Evolutionary conservation across 1,284 basidiomycete species (phyloP).

Genomic region (Xerocomus amazonicus): DNA sequence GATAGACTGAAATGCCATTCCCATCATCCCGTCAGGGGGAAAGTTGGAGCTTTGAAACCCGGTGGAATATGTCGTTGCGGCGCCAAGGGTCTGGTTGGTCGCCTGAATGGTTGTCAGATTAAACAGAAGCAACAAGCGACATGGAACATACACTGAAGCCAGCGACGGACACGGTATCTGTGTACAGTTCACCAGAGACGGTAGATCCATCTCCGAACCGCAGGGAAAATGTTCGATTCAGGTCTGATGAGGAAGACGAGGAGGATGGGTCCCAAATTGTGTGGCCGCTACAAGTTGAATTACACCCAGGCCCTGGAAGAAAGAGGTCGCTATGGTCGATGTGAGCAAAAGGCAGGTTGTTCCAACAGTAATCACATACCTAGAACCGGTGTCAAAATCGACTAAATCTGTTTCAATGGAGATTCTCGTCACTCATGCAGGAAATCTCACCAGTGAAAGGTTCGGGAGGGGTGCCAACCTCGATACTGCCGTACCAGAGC

Average conservation of each 20-base stretch:
- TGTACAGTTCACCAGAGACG: conserved; percentile 49
- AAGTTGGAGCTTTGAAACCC: conserved; percentile 5
- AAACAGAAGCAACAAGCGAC: no score
- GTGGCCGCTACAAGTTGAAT: conserved; percentile 17
- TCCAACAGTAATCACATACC: conserved; percentile 6
- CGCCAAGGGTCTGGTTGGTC: conserved; percentile 30
- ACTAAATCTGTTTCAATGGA: conserved; percentile 16
- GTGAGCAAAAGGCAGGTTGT: not conserved
- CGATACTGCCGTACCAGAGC: not conserved
- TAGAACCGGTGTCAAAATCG: conserved; percentile 37
- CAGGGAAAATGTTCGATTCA: conserved; percentile 40
- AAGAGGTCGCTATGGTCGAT: conserved; percentile 15
- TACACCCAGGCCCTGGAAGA: conserved; percentile 1
- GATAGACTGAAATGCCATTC: conserved; percentile 29
- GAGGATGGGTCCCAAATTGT: conserved; percentile 31
- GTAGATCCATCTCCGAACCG: conserved; percentile 55
- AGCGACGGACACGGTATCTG: conserved; percentile 43
- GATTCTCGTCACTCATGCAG: not conserved
- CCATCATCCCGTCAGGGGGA: conserved; percentile 33
- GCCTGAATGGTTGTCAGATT: conserved; percentile 16
- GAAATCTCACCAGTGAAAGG: not conserved
- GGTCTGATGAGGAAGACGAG: conserved; percentile 37
- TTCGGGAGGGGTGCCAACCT: not conserved
- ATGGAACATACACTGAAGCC: conserved; percentile 22
- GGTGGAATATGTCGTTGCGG: conserved; percentile 22